phyloP scores from a whole-genome alignment of 2,329 filamentous ascomycete genomes.

The Zopfia rhizophila region DNA sequence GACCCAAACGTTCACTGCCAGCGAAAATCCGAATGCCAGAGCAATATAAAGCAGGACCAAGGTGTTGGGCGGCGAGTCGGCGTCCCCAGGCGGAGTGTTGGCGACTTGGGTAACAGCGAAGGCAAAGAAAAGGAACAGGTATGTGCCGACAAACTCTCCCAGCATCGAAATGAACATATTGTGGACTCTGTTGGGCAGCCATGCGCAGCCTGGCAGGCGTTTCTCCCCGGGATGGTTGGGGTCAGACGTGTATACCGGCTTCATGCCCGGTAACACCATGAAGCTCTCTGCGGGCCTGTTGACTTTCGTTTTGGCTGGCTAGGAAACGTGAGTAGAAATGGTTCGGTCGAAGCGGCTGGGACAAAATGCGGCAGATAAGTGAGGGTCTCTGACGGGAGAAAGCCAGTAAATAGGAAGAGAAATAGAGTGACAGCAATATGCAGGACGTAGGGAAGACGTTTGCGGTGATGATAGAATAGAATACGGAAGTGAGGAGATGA shows the following conservation, averaged over 20 bases:
- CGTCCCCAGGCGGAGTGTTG: conserved; percentile 45
- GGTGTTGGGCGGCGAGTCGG: conserved; percentile 44
- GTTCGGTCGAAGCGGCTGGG: conserved; percentile 15
- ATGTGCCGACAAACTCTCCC: conserved; percentile 55
- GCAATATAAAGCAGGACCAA: conserved; percentile 51
- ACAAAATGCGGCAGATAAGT: conserved; percentile 38
- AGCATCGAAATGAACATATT: conserved; percentile 59
- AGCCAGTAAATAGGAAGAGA: conserved; percentile 17
- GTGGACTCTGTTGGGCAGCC: conserved; percentile 55
- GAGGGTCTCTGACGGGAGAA: conserved; percentile 27
- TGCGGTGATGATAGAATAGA: conserved; percentile 19
- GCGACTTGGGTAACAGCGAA: conserved; percentile 55
- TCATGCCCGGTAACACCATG: conserved; percentile 53
- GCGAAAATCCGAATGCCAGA: conserved; percentile 55
- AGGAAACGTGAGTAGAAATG: conserved; percentile 26
- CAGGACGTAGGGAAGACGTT: conserved; percentile 26
- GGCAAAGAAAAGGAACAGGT: conserved; percentile 55
- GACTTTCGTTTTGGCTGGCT: conserved; percentile 50
- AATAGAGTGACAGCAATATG: conserved; percentile 7
- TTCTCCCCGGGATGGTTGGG: conserved; percentile 47
- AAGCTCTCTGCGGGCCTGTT: conserved; percentile 46
- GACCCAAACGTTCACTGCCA: conserved; percentile 58
- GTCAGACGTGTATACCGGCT: conserved; percentile 43
- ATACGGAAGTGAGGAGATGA: conserved; percentile 4
- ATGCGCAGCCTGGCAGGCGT: conserved; percentile 52